phyloP scores from a whole-genome alignment of 805 yeast genomes.

The Suhomyces sp. region DNA sequence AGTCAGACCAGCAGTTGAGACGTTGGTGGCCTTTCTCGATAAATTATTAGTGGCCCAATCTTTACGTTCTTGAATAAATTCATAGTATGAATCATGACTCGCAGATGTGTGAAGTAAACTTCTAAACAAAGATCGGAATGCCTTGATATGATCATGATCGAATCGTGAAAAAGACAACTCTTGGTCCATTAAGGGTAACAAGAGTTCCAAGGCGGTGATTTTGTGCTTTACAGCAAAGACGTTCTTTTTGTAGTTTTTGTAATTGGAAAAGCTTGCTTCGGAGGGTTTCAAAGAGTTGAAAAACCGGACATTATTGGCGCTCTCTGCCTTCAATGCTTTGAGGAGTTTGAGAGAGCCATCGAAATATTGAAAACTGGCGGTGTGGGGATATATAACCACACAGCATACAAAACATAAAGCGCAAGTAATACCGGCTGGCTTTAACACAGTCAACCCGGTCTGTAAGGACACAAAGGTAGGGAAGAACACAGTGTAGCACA shows the following conservation, averaged over 20 bases:
- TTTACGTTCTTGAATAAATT: slow-evolving; percentile 26
- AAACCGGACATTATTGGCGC: slow-evolving; percentile 22
- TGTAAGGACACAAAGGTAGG: slow-evolving; percentile 27
- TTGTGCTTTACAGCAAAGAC: slow-evolving; percentile 18
- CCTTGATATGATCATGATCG: slow-evolving; percentile 26
- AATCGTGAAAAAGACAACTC: slow-evolving; percentile 31
- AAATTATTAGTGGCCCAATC: slow-evolving; percentile 19
- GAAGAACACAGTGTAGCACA: slow-evolving; percentile 24
- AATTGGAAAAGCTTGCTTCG: slow-evolving; percentile 21
- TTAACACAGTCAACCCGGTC: slow-evolving; percentile 19
- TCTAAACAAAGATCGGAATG: slow-evolving; percentile 24
- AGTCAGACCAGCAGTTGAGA: not conserved
- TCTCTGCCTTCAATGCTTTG: slow-evolving; percentile 13
- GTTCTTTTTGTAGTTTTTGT: slow-evolving; percentile 17
- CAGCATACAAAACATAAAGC: slow-evolving; percentile 20
- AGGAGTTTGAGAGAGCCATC: slow-evolving; percentile 17
- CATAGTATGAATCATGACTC: slow-evolving; percentile 28
- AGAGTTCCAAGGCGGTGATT: slow-evolving; percentile 19
- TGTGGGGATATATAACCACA: slow-evolving; percentile 27
- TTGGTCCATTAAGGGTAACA: slow-evolving; percentile 16
- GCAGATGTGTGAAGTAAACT: slow-evolving; percentile 21
- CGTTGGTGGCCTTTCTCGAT: slow-evolving; percentile 6
- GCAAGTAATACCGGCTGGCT: slow-evolving; percentile 25
- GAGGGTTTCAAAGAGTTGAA: slow-evolving; percentile 29
- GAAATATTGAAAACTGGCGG: slow-evolving; percentile 23